A percentile compares a stretch with the other conserved stretches of the same genome.
Conservation (phyloP, 805 yeast genomes). For the Novakomyces olei region DNA sequence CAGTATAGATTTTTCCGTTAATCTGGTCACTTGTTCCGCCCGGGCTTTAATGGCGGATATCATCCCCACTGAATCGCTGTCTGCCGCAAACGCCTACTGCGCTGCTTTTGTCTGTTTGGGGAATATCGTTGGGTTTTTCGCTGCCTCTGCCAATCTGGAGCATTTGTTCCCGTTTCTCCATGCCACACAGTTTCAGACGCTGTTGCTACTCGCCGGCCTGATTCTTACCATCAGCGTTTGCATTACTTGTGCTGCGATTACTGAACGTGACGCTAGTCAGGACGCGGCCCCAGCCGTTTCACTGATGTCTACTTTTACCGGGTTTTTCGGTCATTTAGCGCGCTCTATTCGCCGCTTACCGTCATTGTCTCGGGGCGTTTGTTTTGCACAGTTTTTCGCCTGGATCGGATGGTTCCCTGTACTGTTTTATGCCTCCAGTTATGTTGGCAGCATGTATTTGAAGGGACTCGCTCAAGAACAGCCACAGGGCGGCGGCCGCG, state of each 20-base stretch:
- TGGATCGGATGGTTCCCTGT: constrained; percentile 52
- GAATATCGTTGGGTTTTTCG: no score
- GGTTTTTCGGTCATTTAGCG: constrained; percentile 6
- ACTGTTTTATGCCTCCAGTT: constrained; percentile 41
- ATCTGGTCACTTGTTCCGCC: constrained; percentile 8
- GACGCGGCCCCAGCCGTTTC: constrained; percentile 11
- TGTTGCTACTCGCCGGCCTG: constrained; percentile 23
- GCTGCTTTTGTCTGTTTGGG: no score
- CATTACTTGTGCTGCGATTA: constrained; percentile 21
- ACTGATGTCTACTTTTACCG: constrained; percentile 5
- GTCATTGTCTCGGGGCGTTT: constrained; percentile 28
- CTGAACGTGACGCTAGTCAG: constrained; percentile 28
- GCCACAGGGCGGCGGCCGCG: constrained; percentile 14
- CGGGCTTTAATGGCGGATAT: no score
- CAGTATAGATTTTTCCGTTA: constrained; percentile 33
- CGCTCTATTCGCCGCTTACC: constrained; percentile 18
- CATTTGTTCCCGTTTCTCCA: no score
- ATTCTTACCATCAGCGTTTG: constrained; percentile 22
- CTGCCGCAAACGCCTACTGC: no score
- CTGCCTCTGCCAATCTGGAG: no score
- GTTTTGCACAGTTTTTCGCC: constrained; percentile 37
- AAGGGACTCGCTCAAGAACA: constrained; percentile 6
- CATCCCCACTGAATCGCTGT: no score
- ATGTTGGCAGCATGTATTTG: constrained; percentile 35
- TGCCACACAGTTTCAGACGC: constrained; percentile 30